A percentile compares a stretch with the other conserved stretches of the same genome.
Evolutionary conservation across 1,284 basidiomycete species (phyloP).

Genomic region (Sanghuangporus baumii): DNA sequence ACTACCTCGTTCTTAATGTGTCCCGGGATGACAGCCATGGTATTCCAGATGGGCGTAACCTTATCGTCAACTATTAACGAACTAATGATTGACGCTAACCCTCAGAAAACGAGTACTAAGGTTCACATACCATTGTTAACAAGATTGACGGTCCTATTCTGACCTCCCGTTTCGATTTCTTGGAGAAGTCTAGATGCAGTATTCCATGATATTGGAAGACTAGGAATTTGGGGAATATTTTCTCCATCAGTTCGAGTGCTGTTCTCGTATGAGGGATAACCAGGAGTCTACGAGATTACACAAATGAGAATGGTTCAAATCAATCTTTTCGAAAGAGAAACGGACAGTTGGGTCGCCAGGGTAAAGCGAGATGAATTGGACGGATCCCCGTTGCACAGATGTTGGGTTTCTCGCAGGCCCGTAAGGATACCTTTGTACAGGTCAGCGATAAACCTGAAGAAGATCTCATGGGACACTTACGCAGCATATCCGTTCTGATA

Average conservation of each 20-base stretch:
- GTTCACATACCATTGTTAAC: conserved; percentile 53
- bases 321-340: background rate
- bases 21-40: conserved; percentile 87
- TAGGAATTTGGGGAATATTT: conserved; percentile 81
- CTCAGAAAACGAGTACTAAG: background rate
- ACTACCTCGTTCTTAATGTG: conserved; percentile 83
- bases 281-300: conserved; percentile 54
- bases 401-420: conserved; percentile 87
- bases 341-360: conserved; percentile 68
- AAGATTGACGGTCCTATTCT: conserved; percentile 43
- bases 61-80: conserved; percentile 12
- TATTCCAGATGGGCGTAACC: conserved; percentile 69
- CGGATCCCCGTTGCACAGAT: conserved; percentile 83
- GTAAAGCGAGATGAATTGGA: conserved; percentile 77
- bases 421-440: conserved; percentile 48
- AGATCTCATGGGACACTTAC: conserved; percentile 24
- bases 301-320: background rate
- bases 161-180: conserved; percentile 42
- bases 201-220: conserved; percentile 69
- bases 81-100: background rate
- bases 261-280: conserved; percentile 82
- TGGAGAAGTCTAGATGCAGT: conserved; percentile 61
- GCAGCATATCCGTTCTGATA: conserved; percentile 70
- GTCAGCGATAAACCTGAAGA: background rate
- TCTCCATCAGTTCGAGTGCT: conserved; percentile 64